Evolutionary conservation across 2,329 filamentous ascomycete genomes (phyloP).

Genomic region (Penicillium sp.): DNA sequence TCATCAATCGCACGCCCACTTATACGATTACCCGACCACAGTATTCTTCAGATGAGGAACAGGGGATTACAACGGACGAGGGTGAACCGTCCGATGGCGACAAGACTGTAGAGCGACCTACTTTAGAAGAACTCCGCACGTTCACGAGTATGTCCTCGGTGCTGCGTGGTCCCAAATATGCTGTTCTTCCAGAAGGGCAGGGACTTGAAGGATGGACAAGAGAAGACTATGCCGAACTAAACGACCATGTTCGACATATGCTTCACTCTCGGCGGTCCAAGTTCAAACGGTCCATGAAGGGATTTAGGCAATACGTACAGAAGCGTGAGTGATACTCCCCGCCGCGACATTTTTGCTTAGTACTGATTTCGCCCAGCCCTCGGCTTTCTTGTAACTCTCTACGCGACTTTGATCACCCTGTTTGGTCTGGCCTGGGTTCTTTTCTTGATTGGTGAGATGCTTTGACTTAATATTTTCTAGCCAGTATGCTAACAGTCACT

Average conservation of each 20-base stretch:
- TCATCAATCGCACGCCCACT: conserved; percentile 73
- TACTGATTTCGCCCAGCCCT: conserved; percentile 50
- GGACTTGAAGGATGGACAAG: conserved; percentile 70
- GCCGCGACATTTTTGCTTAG: neutral
- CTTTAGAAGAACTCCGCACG: conserved; percentile 31
- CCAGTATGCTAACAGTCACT: neutral
- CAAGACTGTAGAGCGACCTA: conserved; percentile 27
- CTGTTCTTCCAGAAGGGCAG: conserved; percentile 72
- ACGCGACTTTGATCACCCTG: conserved; percentile 76
- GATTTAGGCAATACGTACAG: conserved; percentile 74
- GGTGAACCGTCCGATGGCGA: conserved; percentile 23
- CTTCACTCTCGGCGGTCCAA: conserved; percentile 75
- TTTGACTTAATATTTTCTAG: neutral
- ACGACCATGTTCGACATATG: conserved; percentile 86
- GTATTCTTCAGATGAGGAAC: conserved; percentile 34
- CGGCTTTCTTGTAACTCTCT: conserved; percentile 79
- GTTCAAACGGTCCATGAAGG: conserved; percentile 75
- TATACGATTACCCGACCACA: conserved; percentile 64
- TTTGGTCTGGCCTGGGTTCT: conserved; percentile 87
- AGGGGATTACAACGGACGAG: conserved; percentile 28
- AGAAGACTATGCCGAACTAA: conserved; percentile 71
- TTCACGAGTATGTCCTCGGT: conserved; percentile 63
- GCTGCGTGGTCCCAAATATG: conserved; percentile 69
- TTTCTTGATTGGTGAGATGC: conserved; percentile 69
- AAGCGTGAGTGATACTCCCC: conserved; percentile 53